Percentiles rank a stretch among this genome's conserved stretches.
phyloP scores from a whole-genome alignment of 2,329 filamentous ascomycete genomes.

The Hortaea sp. region DNA sequence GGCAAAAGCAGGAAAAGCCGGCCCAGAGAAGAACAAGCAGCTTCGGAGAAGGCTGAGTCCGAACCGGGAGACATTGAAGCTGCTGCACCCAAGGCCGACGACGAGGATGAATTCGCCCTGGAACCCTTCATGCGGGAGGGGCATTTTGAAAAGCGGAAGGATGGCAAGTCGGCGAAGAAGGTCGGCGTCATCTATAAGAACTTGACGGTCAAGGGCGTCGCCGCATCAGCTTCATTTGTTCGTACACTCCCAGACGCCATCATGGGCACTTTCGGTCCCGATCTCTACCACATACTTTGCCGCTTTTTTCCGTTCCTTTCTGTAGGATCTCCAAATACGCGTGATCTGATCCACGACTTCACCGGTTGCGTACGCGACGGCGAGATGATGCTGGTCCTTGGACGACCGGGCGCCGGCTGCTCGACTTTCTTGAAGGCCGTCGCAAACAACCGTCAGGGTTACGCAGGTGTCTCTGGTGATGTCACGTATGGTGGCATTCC shows the following conservation, averaged over 20 bases:
- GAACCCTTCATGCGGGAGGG: conserved; percentile 62
- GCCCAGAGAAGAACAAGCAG: conserved; percentile 12
- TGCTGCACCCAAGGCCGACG: conserved; percentile 33
- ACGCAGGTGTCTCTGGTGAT: conserved; percentile 56
- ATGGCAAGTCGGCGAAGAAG: conserved; percentile 61
- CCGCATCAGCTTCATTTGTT: conserved; percentile 57
- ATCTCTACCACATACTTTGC: conserved; percentile 57
- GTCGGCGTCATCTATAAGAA: conserved; percentile 70
- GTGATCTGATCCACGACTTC: conserved; percentile 55
- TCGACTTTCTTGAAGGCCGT: conserved; percentile 69
- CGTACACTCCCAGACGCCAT: conserved; percentile 65
- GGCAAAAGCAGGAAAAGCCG: conserved; percentile 12
- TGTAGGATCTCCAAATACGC: conserved; percentile 39
- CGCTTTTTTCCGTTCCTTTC: conserved; percentile 43
- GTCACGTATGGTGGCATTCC: conserved; percentile 63
- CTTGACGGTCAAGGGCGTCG: conserved; percentile 62
- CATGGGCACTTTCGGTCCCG: conserved; percentile 69
- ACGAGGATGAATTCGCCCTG: conserved; percentile 55
- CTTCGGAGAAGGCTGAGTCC: conserved; percentile 7
- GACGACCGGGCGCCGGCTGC: conserved; percentile 64
- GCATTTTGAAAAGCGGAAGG: conserved; percentile 62
- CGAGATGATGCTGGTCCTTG: conserved; percentile 65
- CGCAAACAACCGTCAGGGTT: conserved; percentile 57
- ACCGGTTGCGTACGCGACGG: conserved; percentile 52
- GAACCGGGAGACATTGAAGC: conserved; percentile 30